phyloP scores from a whole-genome alignment of 768 basidiomycete species.

The Solioccasus polychromus region DNA sequence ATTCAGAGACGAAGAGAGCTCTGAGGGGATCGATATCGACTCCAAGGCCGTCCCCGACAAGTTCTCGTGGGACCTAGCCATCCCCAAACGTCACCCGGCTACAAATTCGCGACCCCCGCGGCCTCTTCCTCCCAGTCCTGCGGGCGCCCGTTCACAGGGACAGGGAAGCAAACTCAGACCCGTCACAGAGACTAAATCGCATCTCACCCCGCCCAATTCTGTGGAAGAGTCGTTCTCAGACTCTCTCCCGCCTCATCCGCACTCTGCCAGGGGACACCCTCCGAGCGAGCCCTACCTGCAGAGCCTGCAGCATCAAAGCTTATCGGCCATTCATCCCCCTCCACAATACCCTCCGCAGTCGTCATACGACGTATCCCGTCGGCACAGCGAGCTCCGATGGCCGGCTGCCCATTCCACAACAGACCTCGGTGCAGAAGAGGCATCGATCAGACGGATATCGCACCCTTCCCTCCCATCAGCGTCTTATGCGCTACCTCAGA shows the following conservation, averaged over 20 bases:
- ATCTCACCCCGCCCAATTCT: not conserved
- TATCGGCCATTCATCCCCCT: slow-evolving; percentile 21
- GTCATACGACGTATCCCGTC: slow-evolving; percentile 20
- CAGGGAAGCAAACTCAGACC: not conserved
- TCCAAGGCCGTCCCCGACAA: slow-evolving; percentile 8
- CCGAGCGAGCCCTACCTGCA: slow-evolving; percentile 37
- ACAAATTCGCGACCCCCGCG: slow-evolving; percentile 10
- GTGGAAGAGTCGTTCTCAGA: slow-evolving; percentile 10
- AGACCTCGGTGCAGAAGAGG: slow-evolving; percentile 9
- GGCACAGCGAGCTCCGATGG: slow-evolving; percentile 7
- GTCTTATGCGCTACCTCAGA: slow-evolving; percentile 2
- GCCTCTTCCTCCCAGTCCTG: slow-evolving; percentile 28
- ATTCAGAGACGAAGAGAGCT: slow-evolving; percentile 15
- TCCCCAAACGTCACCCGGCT: slow-evolving; percentile 4
- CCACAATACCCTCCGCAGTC: slow-evolving; percentile 23
- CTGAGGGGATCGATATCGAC: slow-evolving; percentile 14
- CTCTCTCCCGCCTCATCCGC: slow-evolving; percentile 33
- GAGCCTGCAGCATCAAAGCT: slow-evolving; percentile 13
- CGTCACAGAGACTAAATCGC: slow-evolving; percentile 7
- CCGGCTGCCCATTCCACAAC: slow-evolving; percentile 1
- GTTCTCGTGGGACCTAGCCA: not conserved
- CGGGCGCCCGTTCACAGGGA: not conserved
- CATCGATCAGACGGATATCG: slow-evolving; percentile 22
- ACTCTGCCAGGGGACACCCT: slow-evolving; percentile 32
- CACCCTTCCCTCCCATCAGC: slow-evolving; percentile 5